Percentiles rank a stretch among this genome's conserved stretches.
These are phyloP conservation scores for Digitaria exilis DNA, from an alignment of 202 grass and related monocot genomes.

Conservation along the genomic window DNA sequence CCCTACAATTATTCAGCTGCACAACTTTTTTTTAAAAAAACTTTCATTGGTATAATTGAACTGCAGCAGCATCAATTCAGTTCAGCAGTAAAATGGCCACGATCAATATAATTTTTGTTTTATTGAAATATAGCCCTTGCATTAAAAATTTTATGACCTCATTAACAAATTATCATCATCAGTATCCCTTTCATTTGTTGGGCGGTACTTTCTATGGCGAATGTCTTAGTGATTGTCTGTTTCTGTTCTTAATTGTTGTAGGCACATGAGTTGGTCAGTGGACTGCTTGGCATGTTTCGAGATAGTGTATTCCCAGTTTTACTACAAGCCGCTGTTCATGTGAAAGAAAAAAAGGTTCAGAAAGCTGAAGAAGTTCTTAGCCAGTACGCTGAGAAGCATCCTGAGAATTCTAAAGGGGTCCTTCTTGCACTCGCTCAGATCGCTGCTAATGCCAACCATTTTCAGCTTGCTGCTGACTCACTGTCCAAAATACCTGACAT, in stretches of 20 bases:
- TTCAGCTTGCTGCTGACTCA: constrained; percentile 75
- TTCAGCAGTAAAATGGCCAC: constrained; percentile 12
- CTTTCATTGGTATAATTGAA: background rate
- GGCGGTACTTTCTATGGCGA: background rate
- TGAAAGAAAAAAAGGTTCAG: constrained; percentile 84
- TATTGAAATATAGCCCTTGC: constrained; percentile 7
- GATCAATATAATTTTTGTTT: background rate
- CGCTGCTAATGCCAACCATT: constrained; percentile 71
- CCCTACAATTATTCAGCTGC: background rate
- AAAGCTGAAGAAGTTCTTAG: constrained; percentile 91
- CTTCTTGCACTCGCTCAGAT: constrained; percentile 85
- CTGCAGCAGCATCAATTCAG: background rate
- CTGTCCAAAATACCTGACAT: constrained; percentile 77
- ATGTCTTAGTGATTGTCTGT: constrained; percentile 6
- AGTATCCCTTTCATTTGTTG: background rate
- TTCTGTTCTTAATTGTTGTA: constrained; percentile 45
- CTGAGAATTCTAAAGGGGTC: constrained; percentile 58
- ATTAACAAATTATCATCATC: constrained; percentile 1
- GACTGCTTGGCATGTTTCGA: constrained; percentile 66
- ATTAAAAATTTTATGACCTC: background rate
- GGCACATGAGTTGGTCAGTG: constrained; percentile 78
- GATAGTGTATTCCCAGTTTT: constrained; percentile 69
- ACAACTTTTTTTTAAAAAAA: background rate
- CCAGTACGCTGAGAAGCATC: constrained; percentile 62
- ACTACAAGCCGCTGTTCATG: constrained; percentile 83